Evolutionary conservation across 1,284 basidiomycete genomes (phyloP), one percentile per base, ranked within the genome.

Genomic region (Microbotryum lychnidis-dioicae): DNA sequence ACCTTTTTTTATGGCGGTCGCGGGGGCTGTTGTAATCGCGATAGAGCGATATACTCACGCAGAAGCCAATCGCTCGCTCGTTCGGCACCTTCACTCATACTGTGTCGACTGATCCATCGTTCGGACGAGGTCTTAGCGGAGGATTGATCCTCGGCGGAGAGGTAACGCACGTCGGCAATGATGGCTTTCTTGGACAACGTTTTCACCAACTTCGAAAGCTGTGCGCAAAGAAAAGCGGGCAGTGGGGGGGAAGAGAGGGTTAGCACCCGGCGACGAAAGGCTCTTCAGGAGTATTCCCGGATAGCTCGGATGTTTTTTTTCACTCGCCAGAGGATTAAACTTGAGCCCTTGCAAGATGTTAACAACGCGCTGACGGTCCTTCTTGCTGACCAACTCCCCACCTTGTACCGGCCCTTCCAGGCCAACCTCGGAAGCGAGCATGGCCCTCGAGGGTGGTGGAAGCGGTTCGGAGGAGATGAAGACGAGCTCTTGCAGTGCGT

Each of bases 81-180:
- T 29, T 33, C 50, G 0, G 54, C 65, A 20, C 67, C 67, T 20
- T 56, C 50, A 27, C 56, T 57, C 67, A 69, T 67, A 10, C 65
- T 67, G 21, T 69, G 65, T 2, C 67, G 56, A n/a, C 60, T 58
- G 3, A 58, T 55, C 67, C 67, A 69, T 46, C 59, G 42, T 16
- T 45, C 46, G 50, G 20, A 1, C 7, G 21, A 10, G 54, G 7
- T 57, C 56, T 14, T 44, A 37, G 62, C 21, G 6, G 20, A 23
- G 5, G 44, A 29, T 50, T 69, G 67, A 9, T 64, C 55, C 51
- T 69, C 67, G 3, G 65, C 67, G 14, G 60, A 63, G 3, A 69
- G 50, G 25, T 47, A 50, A 27, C 27, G 27, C 1, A 69, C 73
- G 8, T 75, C 67, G 16, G 21, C 20, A 23, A 25, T 20, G 44